Percentiles rank a stretch among this genome's conserved stretches.
Evolutionary conservation across 2,329 filamentous ascomycete genomes (phyloP).

Genomic region (Verticillium tricorpus): DNA sequence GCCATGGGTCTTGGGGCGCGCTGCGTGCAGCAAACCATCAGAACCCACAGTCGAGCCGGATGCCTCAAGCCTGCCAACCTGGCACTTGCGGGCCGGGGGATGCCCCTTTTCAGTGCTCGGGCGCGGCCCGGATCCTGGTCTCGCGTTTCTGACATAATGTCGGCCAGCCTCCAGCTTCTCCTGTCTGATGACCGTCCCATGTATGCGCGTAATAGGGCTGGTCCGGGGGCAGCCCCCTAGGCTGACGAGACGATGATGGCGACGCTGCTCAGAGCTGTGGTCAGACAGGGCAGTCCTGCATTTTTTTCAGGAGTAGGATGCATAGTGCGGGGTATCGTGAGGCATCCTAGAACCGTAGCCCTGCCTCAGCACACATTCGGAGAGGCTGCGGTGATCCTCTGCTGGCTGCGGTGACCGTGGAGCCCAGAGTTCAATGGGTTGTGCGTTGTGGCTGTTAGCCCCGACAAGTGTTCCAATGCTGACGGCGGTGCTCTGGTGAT

Average conservation of each 20-base stretch:
- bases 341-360: neutral
- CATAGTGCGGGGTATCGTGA: neutral
- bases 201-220: neutral
- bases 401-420: neutral
- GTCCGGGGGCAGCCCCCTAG: neutral
- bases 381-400: neutral
- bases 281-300: neutral
- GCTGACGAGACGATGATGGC: neutral
- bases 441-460: neutral
- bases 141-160: conserved; percentile 4
- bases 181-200: neutral
- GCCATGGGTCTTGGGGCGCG: neutral
- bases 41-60: neutral
- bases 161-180: neutral
- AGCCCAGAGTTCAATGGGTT: neutral
- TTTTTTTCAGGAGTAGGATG: neutral
- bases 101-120: neutral
- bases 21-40: neutral
- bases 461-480: neutral
- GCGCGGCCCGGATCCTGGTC: neutral
- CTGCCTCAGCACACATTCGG: neutral
- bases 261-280: neutral
- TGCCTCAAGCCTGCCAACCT: neutral
- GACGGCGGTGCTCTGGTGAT: neutral
- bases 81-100: neutral